Base-by-base conservation (phyloP, 1,139 yeast genomes). In the Cylindricascospora bacillispora region DNA sequence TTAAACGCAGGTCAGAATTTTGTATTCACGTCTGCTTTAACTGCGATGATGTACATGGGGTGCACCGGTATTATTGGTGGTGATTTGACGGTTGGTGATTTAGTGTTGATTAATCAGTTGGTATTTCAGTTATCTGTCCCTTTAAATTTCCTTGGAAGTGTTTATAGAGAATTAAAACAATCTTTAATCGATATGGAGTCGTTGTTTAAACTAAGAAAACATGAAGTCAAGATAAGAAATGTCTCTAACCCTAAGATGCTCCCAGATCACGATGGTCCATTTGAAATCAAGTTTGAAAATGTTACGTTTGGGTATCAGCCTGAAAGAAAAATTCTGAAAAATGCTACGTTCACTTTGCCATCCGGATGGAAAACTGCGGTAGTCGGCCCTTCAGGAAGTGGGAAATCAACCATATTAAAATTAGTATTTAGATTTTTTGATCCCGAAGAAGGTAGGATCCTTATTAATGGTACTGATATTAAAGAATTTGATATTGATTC, bases 1-100 rank as follows among this genome's bases (percentile, higher is more conserved):
- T 64, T 89, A 40, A 89, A 89, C 45, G 68, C 93, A 0, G 98
- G 98, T 4, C 99, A 89, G 56, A 86, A 82, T 52, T 52, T 85
- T 32, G 89, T 89, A 18, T 89, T 92, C 57, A 81, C 97, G 0
- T 58, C 81, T 23, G 97, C 98, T 1, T 62, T 92, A 42, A 89
- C 98, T 1, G 85, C 78, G 2, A 89, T 92, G 93, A 92, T 89
- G 98, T 89, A 81, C 54, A 77, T 89, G 94, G 97, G 95, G n/a
- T 85, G 95, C 47, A 73, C 74, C 36, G 97, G 97, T 18, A 93
- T 89, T 10, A 74, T 85, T 9, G 58, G 69, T 3, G 95, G 95
- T 0, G 58, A 72, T 1, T 62, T 89, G 35, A 78, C 93, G 2
- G 97, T 92, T 12, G 99, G 99, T 40, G 98, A 89, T 52, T 63